Conservation (phyloP, 371 early-diverging fungal genomes). For the Parasitella parasitica region DNA sequence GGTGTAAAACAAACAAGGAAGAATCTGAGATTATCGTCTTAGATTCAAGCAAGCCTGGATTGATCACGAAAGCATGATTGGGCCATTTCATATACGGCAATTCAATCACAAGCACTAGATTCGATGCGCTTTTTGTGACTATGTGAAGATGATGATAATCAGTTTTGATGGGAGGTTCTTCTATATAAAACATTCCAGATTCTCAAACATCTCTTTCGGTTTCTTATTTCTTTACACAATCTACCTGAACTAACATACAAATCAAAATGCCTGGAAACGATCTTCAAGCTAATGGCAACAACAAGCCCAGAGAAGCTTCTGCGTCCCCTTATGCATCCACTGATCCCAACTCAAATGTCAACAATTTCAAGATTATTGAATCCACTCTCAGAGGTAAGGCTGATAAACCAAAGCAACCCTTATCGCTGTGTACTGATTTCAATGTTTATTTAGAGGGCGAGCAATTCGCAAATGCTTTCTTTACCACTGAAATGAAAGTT, state of each 20-base stretch:
- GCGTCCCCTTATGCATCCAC: slow-evolving; percentile 61
- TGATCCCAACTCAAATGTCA: slow-evolving; percentile 82
- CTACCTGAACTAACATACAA: neutral
- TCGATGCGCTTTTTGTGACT: slow-evolving; percentile 3
- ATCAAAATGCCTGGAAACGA: slow-evolving; percentile 17
- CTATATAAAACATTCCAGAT: slow-evolving; percentile 4
- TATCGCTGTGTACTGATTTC: no score
- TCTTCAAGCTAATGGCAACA: slow-evolving; percentile 12
- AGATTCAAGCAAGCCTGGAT: neutral
- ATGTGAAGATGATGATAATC: slow-evolving; percentile 17
- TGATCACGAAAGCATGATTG: neutral
- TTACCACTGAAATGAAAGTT: slow-evolving; percentile 93
- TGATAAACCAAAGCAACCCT: no score
- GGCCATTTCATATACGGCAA: neutral
- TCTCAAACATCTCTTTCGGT: neutral
- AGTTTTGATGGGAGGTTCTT: slow-evolving; percentile 11
- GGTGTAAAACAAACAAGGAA: neutral
- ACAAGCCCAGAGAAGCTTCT: slow-evolving; percentile 32
- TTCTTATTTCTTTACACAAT: neutral
- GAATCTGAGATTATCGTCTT: neutral
- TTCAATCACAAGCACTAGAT: neutral
- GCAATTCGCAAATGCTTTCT: slow-evolving; percentile 98
- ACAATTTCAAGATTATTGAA: slow-evolving; percentile 94
- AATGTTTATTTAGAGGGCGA: slow-evolving; percentile 77
- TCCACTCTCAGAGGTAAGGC: slow-evolving; percentile 84